Evolutionary conservation across 2,329 filamentous ascomycete species (phyloP), one percentile per base, ranked within the genome.

Genomic region (Tolypocladium paradoxum): DNA sequence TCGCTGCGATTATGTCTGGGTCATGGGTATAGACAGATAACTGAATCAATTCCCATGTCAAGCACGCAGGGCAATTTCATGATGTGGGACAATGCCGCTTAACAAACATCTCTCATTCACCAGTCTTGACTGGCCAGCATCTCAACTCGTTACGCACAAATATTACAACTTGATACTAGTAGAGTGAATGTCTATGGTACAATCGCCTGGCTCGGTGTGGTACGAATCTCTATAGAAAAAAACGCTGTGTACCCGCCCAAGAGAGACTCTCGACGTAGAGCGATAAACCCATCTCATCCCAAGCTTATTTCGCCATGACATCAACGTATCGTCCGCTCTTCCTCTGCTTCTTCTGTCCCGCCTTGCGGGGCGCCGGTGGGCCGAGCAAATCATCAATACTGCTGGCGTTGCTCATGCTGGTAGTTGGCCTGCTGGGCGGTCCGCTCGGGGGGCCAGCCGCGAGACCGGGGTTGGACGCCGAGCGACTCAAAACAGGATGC

Each of bases 351-450:
- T 82, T 87, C 58, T 64, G 72, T 0, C 77, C 77, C 6, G 76
- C 73, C 61, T 87, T 91, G 58, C 88, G 80, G 20, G 87, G 80
- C 33, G 77, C 81, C 4, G 87, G 82, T 5, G 87, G 84, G 6
- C 88, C 88, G 24, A 99, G 74, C 57, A 99, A 74, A 67, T 99
- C 93, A 62, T 99, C 93, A 64, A 99, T 95, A 61, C 87, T 93
- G 69, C 85, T 95, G n/a, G 90, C 89, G 64, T 89, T 90, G 69
- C 89, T 95, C 77, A 96, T 84, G 57, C 88, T 86, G 3, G 90
- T 95, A 6, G 82, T 70, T 5, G 90, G 90, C 56, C 87, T 75
- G 63, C 81, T 84, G 3, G 83, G 82, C 12, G 84, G 84, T n/a
- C 71, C 69, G 59, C 69, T 74, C 2, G 68, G 68, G 4, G 70